Base-by-base conservation (phyloP, 108 stramenopile species). In the Mediolabrus comicus region DNA sequence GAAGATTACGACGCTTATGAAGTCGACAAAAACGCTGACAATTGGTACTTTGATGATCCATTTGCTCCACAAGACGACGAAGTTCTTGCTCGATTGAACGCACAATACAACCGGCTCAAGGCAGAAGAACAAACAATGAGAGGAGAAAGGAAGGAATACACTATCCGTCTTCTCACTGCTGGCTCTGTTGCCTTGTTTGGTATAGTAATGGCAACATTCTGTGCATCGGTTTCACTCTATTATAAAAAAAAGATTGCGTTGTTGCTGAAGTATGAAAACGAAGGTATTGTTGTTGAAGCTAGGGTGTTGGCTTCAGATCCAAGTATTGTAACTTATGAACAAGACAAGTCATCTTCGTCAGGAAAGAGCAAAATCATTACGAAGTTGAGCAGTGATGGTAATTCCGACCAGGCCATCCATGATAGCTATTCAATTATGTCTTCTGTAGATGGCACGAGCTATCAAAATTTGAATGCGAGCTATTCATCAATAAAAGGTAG, bases 271-370 rank as follows among this genome's bases (percentile, higher is more conserved):
- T 66, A 66, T 54, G 33, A 52, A 7, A 38, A 28, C 14, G 31
- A 66, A 36, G 65, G 65, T 3, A 66, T 34, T 19, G 28, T 34
- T 22, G 26, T 53, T 19, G 56, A 67, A 6, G 67, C 55, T 29
- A 67, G 2, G 19, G 41, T 67, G n/a, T 26, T 56, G 26, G 24
- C 34, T 13, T 67, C 67, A 12, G 67, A 67, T 25, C 67, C 67
- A 27, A 27, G 38, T 14, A 57, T 46, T 22, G 0, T 22, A 8
- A 22, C 6, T 3, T 57, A 29, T 39, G 34, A 38, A 26, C 46
- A 49, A 8, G 46, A 24, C 7, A 49, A 49, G 19, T 24, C 46
- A n/a, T n/a, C n/a, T 36, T 16, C 25, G 41, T 56, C 28, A 39
- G 55, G 27, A 67, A 53, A 27, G 65, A 56, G 7, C 53, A 53